Percentiles rank a stretch among this genome's conserved stretches.
Evolutionary conservation across 78 protist species (phyloP).

Genomic region (Polysphondylium violaceum): DNA sequence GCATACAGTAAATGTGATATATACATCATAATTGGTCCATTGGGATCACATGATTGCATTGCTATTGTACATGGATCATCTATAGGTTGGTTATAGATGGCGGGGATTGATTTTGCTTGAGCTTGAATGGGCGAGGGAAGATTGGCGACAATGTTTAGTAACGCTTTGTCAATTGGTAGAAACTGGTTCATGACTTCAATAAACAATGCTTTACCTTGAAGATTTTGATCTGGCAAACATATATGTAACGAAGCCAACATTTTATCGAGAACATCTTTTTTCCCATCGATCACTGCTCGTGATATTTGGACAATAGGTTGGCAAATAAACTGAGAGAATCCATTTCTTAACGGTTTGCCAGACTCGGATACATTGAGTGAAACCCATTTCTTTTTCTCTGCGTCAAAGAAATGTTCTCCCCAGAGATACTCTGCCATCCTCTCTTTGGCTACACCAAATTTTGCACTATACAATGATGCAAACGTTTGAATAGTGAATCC

Average conservation of each 20-base stretch:
- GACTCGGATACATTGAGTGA: background rate
- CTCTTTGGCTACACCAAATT: background rate
- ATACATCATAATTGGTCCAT: too few species aligned
- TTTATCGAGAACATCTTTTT: slow-evolving; percentile 87
- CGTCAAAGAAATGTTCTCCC: background rate
- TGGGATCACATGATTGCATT: too few species aligned
- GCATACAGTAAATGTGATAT: too few species aligned
- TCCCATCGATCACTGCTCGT: slow-evolving; percentile 88
- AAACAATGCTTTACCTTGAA: slow-evolving; percentile 90
- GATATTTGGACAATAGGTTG: slow-evolving; percentile 95
- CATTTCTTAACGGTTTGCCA: slow-evolving; percentile 88
- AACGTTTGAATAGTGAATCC: background rate
- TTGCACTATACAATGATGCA: background rate
- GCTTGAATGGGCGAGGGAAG: slow-evolving; percentile 99
- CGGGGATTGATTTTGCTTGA: too few species aligned
- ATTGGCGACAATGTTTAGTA: slow-evolving; percentile 93
- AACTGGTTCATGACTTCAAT: slow-evolving; percentile 96
- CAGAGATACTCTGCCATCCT: background rate
- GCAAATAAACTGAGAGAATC: slow-evolving; percentile 94
- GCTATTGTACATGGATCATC: too few species aligned
- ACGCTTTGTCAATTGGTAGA: slow-evolving; percentile 97
- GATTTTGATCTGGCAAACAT: slow-evolving; percentile 91
- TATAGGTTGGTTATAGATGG: too few species aligned
- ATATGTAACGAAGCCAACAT: slow-evolving; percentile 86
- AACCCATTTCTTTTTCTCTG: background rate